A percentile compares a stretch with the other conserved stretches of the same genome.
phyloP scores from a whole-genome alignment of 371 early-diverging fungal species.

The Mucor circinelloides region DNA sequence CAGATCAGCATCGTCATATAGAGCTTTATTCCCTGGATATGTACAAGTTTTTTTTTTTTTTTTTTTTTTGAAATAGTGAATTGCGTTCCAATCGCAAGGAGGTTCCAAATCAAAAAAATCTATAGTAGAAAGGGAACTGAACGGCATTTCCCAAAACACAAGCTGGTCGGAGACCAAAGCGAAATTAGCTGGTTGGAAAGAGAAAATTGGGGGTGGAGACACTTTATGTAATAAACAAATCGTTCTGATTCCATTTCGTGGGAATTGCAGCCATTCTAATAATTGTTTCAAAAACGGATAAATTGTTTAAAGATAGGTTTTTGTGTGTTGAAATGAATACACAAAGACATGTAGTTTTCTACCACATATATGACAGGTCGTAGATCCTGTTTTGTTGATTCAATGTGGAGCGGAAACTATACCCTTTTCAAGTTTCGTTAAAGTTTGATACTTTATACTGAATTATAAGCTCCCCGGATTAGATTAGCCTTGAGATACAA shows the following conservation, averaged over 20 bases:
- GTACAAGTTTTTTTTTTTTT: too few relatives aligned
- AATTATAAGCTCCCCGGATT: neutral
- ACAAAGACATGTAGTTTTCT: neutral
- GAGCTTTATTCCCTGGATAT: too few relatives aligned
- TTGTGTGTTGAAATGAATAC: neutral
- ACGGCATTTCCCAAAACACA: too few relatives aligned
- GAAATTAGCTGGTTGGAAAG: too few relatives aligned
- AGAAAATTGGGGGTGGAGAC: too few relatives aligned
- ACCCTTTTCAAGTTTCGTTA: conserved; percentile 2
- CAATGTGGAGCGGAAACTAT: conserved; percentile 12
- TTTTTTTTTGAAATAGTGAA: too few relatives aligned
- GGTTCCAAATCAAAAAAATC: too few relatives aligned
- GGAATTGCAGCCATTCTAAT: neutral
- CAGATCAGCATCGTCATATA: too few relatives aligned
- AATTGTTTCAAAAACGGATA: neutral
- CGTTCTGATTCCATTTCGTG: neutral
- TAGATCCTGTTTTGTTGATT: neutral
- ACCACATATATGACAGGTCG: neutral
- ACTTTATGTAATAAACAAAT: neutral
- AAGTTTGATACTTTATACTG: neutral
- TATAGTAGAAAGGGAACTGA: too few relatives aligned
- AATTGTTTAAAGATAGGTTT: neutral
- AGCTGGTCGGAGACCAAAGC: too few relatives aligned
- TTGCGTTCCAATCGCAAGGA: too few relatives aligned
- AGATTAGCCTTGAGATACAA: neutral